Conservation (phyloP, 306 rosid species). For the Rubus idaeus region DNA sequence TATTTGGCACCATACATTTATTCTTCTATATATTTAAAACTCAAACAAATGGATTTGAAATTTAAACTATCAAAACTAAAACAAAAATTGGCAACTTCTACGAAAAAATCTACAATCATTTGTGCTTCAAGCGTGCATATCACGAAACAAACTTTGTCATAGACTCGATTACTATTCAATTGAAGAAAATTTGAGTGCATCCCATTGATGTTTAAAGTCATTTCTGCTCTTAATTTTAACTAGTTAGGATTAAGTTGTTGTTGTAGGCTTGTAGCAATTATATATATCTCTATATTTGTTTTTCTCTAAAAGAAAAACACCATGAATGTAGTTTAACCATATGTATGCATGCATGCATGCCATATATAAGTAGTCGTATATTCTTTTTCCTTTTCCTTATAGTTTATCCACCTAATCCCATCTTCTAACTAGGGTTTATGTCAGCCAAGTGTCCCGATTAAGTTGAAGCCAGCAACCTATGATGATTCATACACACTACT, state of each 20-base stretch:
- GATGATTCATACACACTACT: too few species aligned
- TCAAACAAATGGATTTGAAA: too few species aligned
- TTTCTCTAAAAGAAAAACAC: neutral
- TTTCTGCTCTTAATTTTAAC: neutral
- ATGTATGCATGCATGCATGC: neutral
- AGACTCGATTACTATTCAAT: neutral
- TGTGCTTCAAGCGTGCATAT: neutral
- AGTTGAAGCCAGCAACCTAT: neutral
- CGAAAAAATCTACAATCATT: neutral
- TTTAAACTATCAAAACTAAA: neutral
- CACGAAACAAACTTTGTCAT: neutral
- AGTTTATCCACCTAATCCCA: neutral
- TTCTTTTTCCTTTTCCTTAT: neutral
- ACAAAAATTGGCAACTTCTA: neutral
- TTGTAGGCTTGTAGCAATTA: neutral
- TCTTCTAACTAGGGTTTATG: slow-evolving; percentile 1
- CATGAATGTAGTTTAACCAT: neutral
- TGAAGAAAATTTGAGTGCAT: neutral
- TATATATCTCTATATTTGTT: neutral
- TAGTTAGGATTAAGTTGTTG: rapidly evolving
- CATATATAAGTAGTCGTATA: neutral
- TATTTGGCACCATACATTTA: neutral
- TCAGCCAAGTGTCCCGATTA: neutral
- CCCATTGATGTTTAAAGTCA: rapidly evolving
- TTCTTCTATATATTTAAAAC: neutral